Evolutionary conservation across 2,329 filamentous ascomycete species (phyloP).

Genomic region (Fonsecaea pugnacius): DNA sequence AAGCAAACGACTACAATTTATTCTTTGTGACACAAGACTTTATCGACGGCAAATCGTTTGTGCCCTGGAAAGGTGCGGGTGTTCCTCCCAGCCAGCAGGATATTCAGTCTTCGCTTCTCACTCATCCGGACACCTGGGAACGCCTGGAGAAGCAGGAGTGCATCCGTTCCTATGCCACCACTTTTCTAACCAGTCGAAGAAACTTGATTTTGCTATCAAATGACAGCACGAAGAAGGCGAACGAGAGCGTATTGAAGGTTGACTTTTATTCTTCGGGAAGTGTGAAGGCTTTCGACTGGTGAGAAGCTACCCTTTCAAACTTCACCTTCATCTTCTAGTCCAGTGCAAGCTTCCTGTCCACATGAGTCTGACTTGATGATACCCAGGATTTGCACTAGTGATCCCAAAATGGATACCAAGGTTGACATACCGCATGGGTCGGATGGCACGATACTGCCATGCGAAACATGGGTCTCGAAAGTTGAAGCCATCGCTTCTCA

Average conservation of each 20-base stretch:
- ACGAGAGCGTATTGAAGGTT: conserved; percentile 4
- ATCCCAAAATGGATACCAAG: conserved; percentile 15
- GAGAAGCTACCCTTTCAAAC: neutral
- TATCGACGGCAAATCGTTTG: conserved; percentile 16
- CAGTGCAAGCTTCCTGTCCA: neutral
- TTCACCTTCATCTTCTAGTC: neutral
- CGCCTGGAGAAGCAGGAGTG: conserved; percentile 25
- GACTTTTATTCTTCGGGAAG: neutral
- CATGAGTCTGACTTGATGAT: neutral
- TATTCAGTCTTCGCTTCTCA: conserved; percentile 6
- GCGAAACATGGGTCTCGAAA: conserved; percentile 25
- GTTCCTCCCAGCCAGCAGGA: neutral
- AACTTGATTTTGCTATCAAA: conserved; percentile 30
- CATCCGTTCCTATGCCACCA: conserved; percentile 29
- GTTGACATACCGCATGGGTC: neutral
- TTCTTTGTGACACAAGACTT: conserved; percentile 34
- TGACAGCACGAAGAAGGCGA: conserved; percentile 6
- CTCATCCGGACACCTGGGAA: conserved; percentile 8
- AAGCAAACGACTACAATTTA: conserved; percentile 35
- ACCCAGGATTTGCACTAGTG: conserved; percentile 26
- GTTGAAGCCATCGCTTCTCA: conserved; percentile 19
- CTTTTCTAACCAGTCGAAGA: conserved; percentile 24
- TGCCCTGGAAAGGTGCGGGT: neutral
- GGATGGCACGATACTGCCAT: conserved; percentile 1
- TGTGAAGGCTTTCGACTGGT: conserved; percentile 13